phyloP scores from a whole-genome alignment of 2,329 filamentous ascomycete genomes.

The Dactylellina drechsleri region DNA sequence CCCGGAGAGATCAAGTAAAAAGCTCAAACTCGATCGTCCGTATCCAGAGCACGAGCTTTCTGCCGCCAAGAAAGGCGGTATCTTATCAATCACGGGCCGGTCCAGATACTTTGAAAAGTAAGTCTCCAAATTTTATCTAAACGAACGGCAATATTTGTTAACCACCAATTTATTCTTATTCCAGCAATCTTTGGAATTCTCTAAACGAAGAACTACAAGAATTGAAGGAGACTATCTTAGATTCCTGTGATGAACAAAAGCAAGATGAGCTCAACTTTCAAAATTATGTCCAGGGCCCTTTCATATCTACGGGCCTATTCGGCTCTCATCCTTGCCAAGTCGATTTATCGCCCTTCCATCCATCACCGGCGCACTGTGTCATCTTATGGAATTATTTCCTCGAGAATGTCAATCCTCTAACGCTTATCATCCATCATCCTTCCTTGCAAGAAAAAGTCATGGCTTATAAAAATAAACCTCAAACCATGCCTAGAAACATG shows the following conservation, averaged over 20 bases:
- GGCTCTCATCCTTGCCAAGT: constrained; percentile 57
- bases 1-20: constrained; percentile 27
- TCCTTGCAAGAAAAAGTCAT: constrained; percentile 63
- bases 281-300: background rate
- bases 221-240: constrained; percentile 41
- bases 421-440: constrained; percentile 77
- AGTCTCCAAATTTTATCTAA: background rate
- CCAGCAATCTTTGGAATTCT: constrained; percentile 50
- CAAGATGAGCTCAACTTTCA: constrained; percentile 21
- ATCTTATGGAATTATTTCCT: constrained; percentile 79
- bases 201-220: constrained; percentile 51
- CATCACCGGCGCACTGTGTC: constrained; percentile 73
- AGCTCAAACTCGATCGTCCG: constrained; percentile 17
- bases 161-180: background rate
- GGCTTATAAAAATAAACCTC: constrained; percentile 62
- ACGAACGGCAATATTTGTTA: background rate
- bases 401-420: constrained; percentile 78
- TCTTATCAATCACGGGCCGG: constrained; percentile 24
- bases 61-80: constrained; percentile 29
- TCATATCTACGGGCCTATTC: constrained; percentile 26
- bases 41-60: constrained; percentile 24
- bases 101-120: constrained; percentile 52
- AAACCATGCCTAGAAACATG: constrained; percentile 68
- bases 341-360: constrained; percentile 68
- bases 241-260: constrained; percentile 43